Evolutionary conservation across 208 protist species (phyloP).

Genomic region (Herpetomonas tarakana): DNA sequence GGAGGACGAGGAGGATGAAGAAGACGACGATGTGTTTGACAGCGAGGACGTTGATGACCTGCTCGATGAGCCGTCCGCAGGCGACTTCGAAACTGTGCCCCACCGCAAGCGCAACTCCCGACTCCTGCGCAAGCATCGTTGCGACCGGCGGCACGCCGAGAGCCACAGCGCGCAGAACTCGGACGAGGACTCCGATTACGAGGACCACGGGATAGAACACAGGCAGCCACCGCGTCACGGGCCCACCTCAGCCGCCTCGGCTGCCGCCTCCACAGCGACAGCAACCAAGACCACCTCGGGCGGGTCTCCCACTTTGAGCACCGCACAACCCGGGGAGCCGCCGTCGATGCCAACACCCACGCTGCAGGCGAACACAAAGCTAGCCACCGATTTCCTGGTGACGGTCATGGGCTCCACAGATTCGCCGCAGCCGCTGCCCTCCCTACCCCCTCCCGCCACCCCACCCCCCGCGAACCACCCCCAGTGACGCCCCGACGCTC

Average conservation of each 20-base stretch:
- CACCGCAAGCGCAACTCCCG: not conserved
- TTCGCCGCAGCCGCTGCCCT: not conserved
- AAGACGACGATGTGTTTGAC: slow-evolving; percentile 45
- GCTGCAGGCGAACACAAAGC: slow-evolving; percentile 2
- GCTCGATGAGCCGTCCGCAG: slow-evolving; percentile 19
- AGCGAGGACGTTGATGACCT: slow-evolving; percentile 50
- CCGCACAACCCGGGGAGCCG: not conserved
- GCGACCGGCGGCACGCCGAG: not conserved
- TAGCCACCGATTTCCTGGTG: not conserved
- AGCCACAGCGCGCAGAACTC: slow-evolving; percentile 3
- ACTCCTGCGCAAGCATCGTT: not conserved
- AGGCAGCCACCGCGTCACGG: not conserved
- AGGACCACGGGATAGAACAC: not conserved
- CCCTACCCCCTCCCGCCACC: not conserved
- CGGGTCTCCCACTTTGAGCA: not conserved
- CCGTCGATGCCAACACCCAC: slow-evolving; percentile 1
- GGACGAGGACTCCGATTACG: slow-evolving; percentile 6
- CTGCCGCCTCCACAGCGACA: not conserved
- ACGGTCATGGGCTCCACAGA: not conserved
- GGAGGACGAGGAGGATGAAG: slow-evolving; percentile 21
- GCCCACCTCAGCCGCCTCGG: not conserved
- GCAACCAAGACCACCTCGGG: not conserved
- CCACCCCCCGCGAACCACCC: too few relatives aligned
- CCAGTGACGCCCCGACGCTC: too few relatives aligned
- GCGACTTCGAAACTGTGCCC: not conserved